Evolutionary conservation across 495 filamentous ascomycete species (phyloP), one percentile per base, ranked within the genome.

Genomic region (Barbatosphaeria neglecta): DNA sequence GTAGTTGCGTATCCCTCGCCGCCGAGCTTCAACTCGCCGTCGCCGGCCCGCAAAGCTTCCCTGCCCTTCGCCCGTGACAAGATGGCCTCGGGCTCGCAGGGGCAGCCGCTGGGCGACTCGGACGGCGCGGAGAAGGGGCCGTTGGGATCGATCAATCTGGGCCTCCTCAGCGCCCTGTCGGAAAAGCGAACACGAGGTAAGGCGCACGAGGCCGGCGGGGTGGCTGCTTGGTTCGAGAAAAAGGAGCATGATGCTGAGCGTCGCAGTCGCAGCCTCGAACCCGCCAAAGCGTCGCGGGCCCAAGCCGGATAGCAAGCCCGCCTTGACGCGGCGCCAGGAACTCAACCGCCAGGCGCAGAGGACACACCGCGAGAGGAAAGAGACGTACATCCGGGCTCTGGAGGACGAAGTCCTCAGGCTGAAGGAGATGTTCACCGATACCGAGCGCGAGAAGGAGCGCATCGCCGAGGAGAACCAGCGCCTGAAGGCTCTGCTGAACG

Each of bases 291-390:
- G 86, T 47, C 77, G 92, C 56, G 92, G 92, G 2, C 92, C 92
- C 0, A 98, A 98, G 55, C 92, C 92, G 22, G 92, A 97, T 61
- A 93, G 86, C 68, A 95, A 95, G 55, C 92, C 92, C 4, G 88
- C 92, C 41, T 65, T 93, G 53, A 98, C 90, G n/a, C 73, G 90
- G 33, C 76, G 90, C 41, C 92, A 98, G 57, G 92, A 98, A 58
- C 66, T 96, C 41, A 98, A 98, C 59, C 78, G 92, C 45, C 90
- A 96, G 68, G 92, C 92, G 22, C 92, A 98, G 64, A 73, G 90
- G 58, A 95, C 92, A 20, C 90, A 97, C 67, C 89, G 92, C 40
- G 92, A 98, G 64, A 83, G 92, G 48, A 97, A 97, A 61, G 92
- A 96, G 65, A 77, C 84, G 55, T 96, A 97, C 59, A 90, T 95